A percentile compares a stretch with the other conserved stretches of the same genome.
phyloP scores from a whole-genome alignment of 441 rosid species.

The Corymbia calophylla region DNA sequence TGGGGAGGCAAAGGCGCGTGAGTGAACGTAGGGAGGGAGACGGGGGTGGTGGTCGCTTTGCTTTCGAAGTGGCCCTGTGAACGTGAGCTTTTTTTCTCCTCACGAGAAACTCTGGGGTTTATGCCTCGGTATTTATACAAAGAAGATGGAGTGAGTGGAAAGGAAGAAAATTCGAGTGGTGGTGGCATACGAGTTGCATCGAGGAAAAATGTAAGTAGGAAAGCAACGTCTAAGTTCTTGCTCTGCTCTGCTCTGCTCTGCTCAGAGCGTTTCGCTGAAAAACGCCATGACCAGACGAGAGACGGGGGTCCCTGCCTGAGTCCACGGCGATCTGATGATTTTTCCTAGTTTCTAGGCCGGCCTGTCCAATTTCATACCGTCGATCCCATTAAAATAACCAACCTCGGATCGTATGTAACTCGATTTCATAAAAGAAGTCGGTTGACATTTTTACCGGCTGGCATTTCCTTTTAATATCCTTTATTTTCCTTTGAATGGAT shows the following conservation, averaged over 20 bases:
- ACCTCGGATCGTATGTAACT: not conserved
- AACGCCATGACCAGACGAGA: not conserved
- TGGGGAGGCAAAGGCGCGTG: not conserved
- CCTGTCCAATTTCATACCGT: not conserved
- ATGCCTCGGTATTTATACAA: not conserved
- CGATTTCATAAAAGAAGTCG: not conserved
- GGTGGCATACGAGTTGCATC: not conserved
- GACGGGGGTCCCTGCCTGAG: not conserved
- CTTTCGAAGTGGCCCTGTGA: not conserved
- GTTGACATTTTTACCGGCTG: not conserved
- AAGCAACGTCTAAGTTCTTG: not conserved
- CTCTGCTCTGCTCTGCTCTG: not conserved
- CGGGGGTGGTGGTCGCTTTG: not conserved
- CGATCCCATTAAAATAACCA: not conserved
- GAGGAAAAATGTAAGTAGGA: not conserved
- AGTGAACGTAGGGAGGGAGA: not conserved
- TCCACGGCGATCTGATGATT: not conserved
- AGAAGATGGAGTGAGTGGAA: not conserved
- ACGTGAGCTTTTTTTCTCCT: not conserved
- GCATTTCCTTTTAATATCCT: not conserved
- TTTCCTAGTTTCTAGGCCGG: not conserved
- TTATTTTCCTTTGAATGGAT: too few relatives aligned
- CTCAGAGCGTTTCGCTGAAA: not conserved
- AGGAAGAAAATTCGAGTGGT: not conserved
- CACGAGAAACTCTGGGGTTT: not conserved